phyloP scores from a whole-genome alignment of 1,284 basidiomycete species.

The Gastroboletus turbinatus region DNA sequence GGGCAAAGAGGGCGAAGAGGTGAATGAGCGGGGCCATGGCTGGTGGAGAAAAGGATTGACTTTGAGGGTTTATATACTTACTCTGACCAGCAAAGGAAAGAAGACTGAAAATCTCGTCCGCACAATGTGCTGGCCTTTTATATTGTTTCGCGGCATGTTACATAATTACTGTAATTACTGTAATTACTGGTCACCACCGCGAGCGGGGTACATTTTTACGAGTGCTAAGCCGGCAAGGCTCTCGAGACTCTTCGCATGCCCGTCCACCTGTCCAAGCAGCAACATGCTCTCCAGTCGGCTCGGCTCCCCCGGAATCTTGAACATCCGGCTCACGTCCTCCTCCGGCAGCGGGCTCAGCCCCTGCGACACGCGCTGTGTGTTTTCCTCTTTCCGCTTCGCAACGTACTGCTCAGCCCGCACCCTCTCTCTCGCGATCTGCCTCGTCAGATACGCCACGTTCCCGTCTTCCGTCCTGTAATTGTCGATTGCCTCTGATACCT shows the following conservation, averaged over 20 bases:
- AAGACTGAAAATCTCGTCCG: neutral
- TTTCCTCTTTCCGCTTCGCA: constrained; percentile 89
- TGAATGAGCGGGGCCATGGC: constrained; percentile 48
- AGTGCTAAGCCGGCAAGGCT: constrained; percentile 67
- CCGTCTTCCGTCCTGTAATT: constrained; percentile 88
- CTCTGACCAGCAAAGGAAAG: neutral
- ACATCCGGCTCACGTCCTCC: constrained; percentile 80
- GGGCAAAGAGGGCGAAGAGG: constrained; percentile 46
- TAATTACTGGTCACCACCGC: constrained; percentile 17
- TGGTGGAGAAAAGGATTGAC: constrained; percentile 2
- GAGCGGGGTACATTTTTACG: constrained; percentile 76
- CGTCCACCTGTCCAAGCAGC: constrained; percentile 85
- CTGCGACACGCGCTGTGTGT: constrained; percentile 77
- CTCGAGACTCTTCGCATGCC: constrained; percentile 75
- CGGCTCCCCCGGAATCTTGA: constrained; percentile 89
- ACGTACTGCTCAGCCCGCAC: constrained; percentile 79
- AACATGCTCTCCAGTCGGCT: constrained; percentile 88
- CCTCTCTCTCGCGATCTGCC: constrained; percentile 91
- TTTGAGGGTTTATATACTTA: constrained; percentile 9
- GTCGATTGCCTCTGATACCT: constrained; percentile 84
- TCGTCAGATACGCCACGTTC: constrained; percentile 88
- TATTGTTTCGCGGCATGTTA: neutral
- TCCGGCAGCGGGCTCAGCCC: constrained; percentile 86
- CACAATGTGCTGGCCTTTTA: neutral
- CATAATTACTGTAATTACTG: too few species aligned